Conservation (phyloP, 2,329 filamentous ascomycete genomes). For the Fusarium penzigii region DNA sequence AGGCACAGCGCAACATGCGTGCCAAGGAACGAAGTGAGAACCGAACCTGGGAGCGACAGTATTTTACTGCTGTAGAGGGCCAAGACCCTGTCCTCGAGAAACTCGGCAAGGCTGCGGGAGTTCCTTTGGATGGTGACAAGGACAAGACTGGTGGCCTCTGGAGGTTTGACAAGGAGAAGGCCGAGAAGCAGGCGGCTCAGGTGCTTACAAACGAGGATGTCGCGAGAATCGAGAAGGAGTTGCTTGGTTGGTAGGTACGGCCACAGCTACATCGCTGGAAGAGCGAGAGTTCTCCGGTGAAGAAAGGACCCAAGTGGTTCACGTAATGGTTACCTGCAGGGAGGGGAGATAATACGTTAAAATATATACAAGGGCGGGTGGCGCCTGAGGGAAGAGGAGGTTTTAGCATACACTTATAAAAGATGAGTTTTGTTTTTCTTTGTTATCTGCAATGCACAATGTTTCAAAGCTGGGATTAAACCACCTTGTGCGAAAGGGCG, state of each 20-base stretch:
- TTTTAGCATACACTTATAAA: background rate
- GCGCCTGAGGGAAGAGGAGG: background rate
- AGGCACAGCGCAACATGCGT: slow-evolving; percentile 75
- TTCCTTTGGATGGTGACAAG: slow-evolving; percentile 53
- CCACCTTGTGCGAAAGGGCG: slow-evolving; percentile 19
- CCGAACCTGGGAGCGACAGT: slow-evolving; percentile 77
- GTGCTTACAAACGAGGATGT: slow-evolving; percentile 42
- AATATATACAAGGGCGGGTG: background rate
- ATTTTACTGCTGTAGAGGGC: slow-evolving; percentile 64
- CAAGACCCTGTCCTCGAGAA: slow-evolving; percentile 46
- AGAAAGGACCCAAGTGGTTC: slow-evolving; percentile 4
- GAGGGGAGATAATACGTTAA: background rate
- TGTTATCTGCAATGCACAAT: slow-evolving; percentile 1
- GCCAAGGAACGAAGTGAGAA: slow-evolving; percentile 74
- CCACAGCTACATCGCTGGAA: slow-evolving; percentile 1
- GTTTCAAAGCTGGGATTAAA: too few species aligned
- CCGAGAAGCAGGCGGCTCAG: slow-evolving; percentile 37
- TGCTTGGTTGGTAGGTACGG: slow-evolving; percentile 39
- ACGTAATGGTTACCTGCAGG: slow-evolving; percentile 10
- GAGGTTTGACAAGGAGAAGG: slow-evolving; percentile 56
- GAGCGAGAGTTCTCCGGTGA: background rate
- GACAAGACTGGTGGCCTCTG: slow-evolving; percentile 64
- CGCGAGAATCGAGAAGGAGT: slow-evolving; percentile 46
- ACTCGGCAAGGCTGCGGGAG: slow-evolving; percentile 48
- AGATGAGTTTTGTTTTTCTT: background rate